Conservation (phyloP, 2,329 filamentous ascomycete genomes). For the Teratosphaeria zuluensis region DNA sequence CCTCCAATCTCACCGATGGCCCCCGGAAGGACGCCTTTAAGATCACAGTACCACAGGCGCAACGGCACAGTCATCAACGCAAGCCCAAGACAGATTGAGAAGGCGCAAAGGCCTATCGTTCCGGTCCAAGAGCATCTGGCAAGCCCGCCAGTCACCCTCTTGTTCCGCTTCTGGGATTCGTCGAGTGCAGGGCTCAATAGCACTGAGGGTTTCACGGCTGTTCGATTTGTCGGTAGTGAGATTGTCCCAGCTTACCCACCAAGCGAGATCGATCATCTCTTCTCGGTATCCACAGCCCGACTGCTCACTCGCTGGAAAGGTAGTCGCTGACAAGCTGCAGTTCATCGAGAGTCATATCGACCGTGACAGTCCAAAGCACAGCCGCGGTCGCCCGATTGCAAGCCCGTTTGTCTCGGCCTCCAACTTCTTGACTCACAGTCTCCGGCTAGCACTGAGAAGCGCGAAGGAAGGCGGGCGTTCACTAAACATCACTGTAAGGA, state of each 20-base stretch:
- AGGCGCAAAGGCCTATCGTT: neutral
- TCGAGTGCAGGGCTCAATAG: neutral
- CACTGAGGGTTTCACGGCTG: neutral
- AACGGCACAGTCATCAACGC: neutral
- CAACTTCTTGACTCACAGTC: neutral
- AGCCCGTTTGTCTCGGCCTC: neutral
- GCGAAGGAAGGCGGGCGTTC: neutral
- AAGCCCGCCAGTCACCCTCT: neutral
- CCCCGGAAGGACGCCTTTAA: neutral
- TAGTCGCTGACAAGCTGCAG: neutral
- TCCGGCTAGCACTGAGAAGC: neutral
- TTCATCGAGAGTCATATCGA: neutral
- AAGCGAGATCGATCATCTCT: neutral
- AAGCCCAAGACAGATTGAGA: neutral
- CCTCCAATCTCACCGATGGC: neutral
- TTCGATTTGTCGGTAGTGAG: neutral
- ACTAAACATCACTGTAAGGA: neutral
- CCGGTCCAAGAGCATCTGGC: neutral
- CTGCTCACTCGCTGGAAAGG: neutral
- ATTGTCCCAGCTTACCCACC: neutral
- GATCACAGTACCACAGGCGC: neutral
- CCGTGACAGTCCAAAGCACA: neutral
- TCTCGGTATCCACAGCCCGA: neutral
- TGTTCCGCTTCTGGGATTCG: neutral
- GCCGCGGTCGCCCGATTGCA: neutral